Percentiles rank a stretch among this genome's conserved stretches.
Conservation (phyloP, 2,329 filamentous ascomycete species). For the Periconia digitata region DNA sequence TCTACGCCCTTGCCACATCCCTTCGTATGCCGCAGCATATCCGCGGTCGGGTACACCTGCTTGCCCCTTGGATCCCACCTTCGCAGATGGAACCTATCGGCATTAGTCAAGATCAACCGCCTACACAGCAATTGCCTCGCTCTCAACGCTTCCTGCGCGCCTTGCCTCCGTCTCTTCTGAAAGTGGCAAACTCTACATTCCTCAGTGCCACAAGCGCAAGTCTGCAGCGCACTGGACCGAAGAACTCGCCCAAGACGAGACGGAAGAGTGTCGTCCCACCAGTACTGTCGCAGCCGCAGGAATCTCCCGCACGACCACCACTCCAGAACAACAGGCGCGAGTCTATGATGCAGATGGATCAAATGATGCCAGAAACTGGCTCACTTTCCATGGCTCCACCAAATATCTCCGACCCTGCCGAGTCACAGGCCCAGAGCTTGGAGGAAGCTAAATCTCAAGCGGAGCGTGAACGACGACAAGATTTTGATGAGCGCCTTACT, state of each 20-base stretch:
- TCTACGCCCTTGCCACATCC: constrained; percentile 93
- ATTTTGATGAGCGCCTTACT: constrained; percentile 83
- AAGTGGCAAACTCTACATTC: constrained; percentile 93
- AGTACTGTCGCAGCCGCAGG: constrained; percentile 4
- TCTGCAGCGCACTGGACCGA: constrained; percentile 56
- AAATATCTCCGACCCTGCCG: constrained; percentile 32
- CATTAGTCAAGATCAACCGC: constrained; percentile 71
- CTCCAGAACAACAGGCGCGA: constrained; percentile 44
- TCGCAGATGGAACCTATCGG: constrained; percentile 56
- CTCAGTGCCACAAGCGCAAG: constrained; percentile 89
- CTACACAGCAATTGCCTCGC: constrained; percentile 83
- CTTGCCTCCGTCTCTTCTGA: constrained; percentile 85
- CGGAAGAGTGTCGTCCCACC: constrained; percentile 31
- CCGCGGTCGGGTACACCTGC: constrained; percentile 86
- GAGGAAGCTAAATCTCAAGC: constrained; percentile 61
- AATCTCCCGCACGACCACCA: constrained; percentile 11
- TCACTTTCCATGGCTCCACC: constrained; percentile 30
- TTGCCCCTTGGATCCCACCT: constrained; percentile 96
- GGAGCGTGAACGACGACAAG: constrained; percentile 70
- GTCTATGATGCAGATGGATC: constrained; percentile 54
- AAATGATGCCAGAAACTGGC: constrained; percentile 45
- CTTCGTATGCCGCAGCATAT: constrained; percentile 96
- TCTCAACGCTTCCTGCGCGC: constrained; percentile 89
- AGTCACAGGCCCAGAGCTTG: constrained; percentile 30
- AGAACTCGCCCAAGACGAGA: constrained; percentile 51